Conservation (phyloP, 805 yeast genomes). For the Spathaspora hagerdaliae region DNA sequence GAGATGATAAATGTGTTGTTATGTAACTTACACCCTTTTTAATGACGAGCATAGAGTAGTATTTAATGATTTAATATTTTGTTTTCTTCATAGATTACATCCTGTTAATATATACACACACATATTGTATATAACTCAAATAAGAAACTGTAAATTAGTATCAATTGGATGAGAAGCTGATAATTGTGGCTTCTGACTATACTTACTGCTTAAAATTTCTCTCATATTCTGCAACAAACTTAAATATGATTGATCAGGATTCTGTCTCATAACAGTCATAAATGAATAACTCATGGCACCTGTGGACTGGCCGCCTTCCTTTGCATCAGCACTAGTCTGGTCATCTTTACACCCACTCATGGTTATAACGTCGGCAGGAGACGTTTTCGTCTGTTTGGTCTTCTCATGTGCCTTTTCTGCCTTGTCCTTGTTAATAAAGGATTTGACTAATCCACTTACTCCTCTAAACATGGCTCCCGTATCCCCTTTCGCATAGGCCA, state of each 20-base stretch:
- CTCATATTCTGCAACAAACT: constrained; percentile 71
- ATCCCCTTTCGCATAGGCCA: constrained; percentile 61
- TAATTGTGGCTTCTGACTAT: constrained; percentile 80
- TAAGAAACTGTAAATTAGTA: constrained; percentile 36
- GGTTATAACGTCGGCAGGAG: constrained; percentile 74
- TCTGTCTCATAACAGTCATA: constrained; percentile 53
- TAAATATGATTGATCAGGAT: constrained; percentile 65
- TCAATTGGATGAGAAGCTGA: constrained; percentile 82
- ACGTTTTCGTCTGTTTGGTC: constrained; percentile 53
- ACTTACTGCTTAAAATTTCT: constrained; percentile 54
- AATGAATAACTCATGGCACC: constrained; percentile 89
- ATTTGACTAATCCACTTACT: constrained; percentile 23
- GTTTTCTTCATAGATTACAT: neutral
- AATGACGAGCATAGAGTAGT: neutral
- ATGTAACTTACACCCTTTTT: constrained; percentile 22
- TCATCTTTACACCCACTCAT: constrained; percentile 80
- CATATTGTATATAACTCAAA: constrained; percentile 12
- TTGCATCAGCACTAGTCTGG: constrained; percentile 78
- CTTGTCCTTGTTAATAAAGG: constrained; percentile 15
- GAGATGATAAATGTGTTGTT: constrained; percentile 49
- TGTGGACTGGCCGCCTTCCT: constrained; percentile 63
- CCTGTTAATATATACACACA: neutral
- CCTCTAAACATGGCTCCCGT: constrained; percentile 37
- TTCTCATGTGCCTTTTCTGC: constrained; percentile 27
- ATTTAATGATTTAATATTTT: neutral